Evolutionary conservation across 2,329 filamentous ascomycete species (phyloP).

Genomic region (Exophiala oligosperma): DNA sequence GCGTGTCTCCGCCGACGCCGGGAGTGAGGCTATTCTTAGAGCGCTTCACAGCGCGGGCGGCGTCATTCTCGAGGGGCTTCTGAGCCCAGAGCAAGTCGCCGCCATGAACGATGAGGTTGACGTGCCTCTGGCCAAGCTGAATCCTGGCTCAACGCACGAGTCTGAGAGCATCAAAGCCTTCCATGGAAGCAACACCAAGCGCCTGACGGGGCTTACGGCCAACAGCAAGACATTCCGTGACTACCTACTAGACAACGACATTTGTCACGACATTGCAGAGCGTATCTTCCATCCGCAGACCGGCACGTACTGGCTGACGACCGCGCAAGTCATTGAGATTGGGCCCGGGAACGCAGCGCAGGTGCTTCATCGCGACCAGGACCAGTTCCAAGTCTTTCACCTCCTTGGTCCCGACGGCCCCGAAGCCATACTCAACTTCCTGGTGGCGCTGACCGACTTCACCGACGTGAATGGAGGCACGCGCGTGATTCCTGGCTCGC

Average conservation of each 20-base stretch:
- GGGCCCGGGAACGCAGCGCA: constrained; percentile 8
- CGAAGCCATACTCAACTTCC: constrained; percentile 22
- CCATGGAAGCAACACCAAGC: background rate
- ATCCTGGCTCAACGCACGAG: background rate
- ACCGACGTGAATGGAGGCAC: constrained; percentile 24
- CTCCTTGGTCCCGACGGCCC: constrained; percentile 1
- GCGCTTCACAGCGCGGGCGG: too few relatives aligned
- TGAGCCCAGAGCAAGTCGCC: too few relatives aligned
- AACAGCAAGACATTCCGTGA: constrained; percentile 14
- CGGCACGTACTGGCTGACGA: constrained; percentile 10
- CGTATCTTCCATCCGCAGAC: background rate
- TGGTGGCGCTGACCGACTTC: constrained; percentile 18
- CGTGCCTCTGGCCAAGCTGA: background rate
- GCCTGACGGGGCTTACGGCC: background rate
- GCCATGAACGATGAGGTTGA: too few relatives aligned
- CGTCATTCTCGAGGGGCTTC: too few relatives aligned
- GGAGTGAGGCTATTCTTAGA: too few relatives aligned
- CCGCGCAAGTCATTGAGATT: constrained; percentile 18
- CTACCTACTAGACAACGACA: constrained; percentile 14
- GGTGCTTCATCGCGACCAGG: constrained; percentile 14
- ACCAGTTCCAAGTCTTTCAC: background rate
- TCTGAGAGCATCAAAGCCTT: background rate
- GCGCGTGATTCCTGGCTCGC: constrained; percentile 17
- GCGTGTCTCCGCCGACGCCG: too few relatives aligned
- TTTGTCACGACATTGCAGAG: constrained; percentile 2